A percentile compares a stretch with the other conserved stretches of the same genome.
Evolutionary conservation across 176 grass and related monocot species (phyloP).

Genomic region (barley (Hordeum vulgare)): DNA sequence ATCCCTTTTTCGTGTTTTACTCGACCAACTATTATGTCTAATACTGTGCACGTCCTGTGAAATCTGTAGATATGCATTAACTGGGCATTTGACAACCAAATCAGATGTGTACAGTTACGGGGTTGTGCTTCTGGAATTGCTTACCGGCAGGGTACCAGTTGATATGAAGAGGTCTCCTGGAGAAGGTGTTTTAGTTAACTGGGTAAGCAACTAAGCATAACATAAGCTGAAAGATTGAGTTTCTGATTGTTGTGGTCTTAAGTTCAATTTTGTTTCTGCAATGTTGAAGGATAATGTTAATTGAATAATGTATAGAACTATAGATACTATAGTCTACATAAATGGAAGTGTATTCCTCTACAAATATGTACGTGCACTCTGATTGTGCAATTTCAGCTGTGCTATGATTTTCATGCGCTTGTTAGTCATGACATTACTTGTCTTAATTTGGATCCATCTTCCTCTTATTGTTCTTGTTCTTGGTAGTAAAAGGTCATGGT

Average conservation of each 20-base stretch:
- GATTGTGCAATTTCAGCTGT: not conserved
- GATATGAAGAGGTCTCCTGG: constrained; percentile 87
- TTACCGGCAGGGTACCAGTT: constrained; percentile 91
- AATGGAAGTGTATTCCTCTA: not conserved
- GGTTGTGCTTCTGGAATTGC: constrained; percentile 91
- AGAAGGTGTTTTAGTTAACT: constrained; percentile 85
- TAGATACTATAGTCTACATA: not conserved
- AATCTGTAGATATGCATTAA: constrained; percentile 75
- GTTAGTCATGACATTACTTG: not conserved
- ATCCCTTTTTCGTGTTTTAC: constrained; percentile 10
- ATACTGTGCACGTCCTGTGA: not conserved
- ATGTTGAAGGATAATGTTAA: constrained; percentile 5
- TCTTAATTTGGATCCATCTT: constrained; percentile 19
- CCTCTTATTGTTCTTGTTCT: constrained; percentile 2
- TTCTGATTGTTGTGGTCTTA: constrained; percentile 6
- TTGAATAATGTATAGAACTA: not conserved
- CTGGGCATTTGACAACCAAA: constrained; percentile 96
- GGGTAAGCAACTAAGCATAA: constrained; percentile 67
- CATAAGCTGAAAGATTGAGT: not conserved
- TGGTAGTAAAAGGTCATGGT: not conserved
- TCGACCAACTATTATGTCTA: constrained; percentile 8
- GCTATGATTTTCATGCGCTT: not conserved
- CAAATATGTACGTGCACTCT: not conserved
- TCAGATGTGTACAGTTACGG: constrained; percentile 99
- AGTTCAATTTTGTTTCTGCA: constrained; percentile 9